Percentiles rank a stretch among this genome's conserved stretches.
Conservation (phyloP, 2,329 filamentous ascomycete genomes). For the Fusarium musae region DNA sequence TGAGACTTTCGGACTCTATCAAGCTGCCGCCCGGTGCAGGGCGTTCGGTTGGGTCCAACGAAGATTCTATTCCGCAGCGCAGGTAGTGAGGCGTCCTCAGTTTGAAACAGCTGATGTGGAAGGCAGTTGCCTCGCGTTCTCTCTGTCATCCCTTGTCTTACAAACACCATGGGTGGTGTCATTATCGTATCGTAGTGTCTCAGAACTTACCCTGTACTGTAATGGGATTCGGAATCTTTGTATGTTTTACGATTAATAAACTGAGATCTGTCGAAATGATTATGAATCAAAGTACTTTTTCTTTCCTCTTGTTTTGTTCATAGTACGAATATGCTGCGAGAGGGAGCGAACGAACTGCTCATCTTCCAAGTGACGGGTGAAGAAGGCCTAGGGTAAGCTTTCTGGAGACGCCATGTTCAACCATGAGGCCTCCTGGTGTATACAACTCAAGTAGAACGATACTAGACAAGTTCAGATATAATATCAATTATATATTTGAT, state of each 20-base stretch:
- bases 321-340: not conserved
- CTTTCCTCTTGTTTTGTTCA: not conserved
- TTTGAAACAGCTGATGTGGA: slow-evolving; percentile 4
- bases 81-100: not conserved
- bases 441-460: too few relatives aligned
- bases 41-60: not conserved
- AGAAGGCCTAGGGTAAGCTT: not conserved
- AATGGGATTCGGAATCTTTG: not conserved
- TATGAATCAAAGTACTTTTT: not conserved
- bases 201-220: not conserved
- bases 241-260: not conserved
- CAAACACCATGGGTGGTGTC: not conserved
- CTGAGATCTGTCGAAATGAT: not conserved
- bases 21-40: not conserved
- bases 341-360: not conserved
- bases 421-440: not conserved
- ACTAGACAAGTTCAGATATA: not conserved
- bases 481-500: fast-evolving
- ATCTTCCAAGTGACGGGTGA: not conserved
- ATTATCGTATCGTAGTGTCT: not conserved
- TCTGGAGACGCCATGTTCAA: not conserved
- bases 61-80: not conserved
- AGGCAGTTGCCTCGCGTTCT: slow-evolving; percentile 7
- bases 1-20: not conserved
- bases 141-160: not conserved